These are phyloP conservation scores for Cotoneaster glaucophyllus DNA, from an alignment of 306 rosid species.

Conservation along the genomic window DNA sequence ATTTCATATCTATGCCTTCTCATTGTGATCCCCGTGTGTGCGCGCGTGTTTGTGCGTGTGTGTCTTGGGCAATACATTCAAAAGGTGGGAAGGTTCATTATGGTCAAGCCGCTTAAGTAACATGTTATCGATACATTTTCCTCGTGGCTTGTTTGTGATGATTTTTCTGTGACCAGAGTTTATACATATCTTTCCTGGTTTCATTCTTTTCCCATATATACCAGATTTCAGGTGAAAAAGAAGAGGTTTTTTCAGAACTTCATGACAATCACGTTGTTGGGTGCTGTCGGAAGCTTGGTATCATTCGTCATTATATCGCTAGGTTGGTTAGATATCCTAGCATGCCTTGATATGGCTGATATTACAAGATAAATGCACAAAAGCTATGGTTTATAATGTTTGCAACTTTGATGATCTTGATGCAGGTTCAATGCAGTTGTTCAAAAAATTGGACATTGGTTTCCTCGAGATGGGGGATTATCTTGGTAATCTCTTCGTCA, in stretches of 20 bases:
- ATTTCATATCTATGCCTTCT: not conserved
- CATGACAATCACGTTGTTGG: conserved; percentile 44
- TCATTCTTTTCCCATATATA: not conserved
- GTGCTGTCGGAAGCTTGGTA: conserved; percentile 50
- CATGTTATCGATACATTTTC: not conserved
- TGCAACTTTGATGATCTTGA: conserved; percentile 19
- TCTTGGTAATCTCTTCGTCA: conserved; percentile 40
- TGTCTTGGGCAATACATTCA: not conserved
- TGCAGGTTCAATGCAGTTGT: conserved; percentile 49
- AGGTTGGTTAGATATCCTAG: conserved; percentile 30
- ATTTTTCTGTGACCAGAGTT: not conserved
- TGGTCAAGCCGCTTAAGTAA: not conserved
- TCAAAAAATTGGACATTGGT: conserved; percentile 45
- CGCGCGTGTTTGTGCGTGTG: too few species aligned
- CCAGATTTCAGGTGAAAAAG: conserved; percentile 69
- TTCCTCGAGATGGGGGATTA: conserved; percentile 40
- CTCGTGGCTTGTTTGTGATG: not conserved
- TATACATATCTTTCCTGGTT: conserved; percentile 6
- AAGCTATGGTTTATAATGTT: not conserved
- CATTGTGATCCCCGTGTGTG: not conserved
- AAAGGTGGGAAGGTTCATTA: not conserved
- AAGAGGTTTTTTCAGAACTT: conserved; percentile 64
- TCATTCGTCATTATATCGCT: conserved; percentile 50
- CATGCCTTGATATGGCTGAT: not conserved
- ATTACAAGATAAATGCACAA: not conserved